A percentile compares a stretch with the other conserved stretches of the same genome.
Conservation (phyloP, 179 eudicot species). For the Sideroxylon spinosum region DNA sequence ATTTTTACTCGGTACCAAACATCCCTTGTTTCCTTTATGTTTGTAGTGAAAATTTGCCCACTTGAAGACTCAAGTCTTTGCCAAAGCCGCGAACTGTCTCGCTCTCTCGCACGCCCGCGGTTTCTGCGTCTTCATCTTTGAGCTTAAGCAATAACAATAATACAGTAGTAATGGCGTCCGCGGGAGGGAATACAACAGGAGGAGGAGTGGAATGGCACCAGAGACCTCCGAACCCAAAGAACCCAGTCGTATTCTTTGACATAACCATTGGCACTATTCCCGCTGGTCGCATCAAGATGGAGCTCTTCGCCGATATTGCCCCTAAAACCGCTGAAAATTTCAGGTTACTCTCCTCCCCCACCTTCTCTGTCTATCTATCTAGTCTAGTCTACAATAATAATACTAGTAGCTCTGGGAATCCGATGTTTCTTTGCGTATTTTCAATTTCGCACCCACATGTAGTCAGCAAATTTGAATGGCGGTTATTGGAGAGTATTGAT, state of each 20-base stretch:
- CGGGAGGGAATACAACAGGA: slow-evolving; percentile 16
- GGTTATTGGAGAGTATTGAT: too few species aligned
- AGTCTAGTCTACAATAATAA: too few species aligned
- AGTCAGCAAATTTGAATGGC: not conserved
- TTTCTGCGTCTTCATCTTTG: too few species aligned
- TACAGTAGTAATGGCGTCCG: slow-evolving; percentile 26
- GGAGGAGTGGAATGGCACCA: slow-evolving; percentile 85
- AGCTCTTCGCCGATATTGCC: slow-evolving; percentile 82
- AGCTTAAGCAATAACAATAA: too few species aligned
- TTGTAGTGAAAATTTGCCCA: too few species aligned
- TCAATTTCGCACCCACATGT: not conserved
- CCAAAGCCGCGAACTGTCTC: too few species aligned
- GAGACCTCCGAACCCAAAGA: slow-evolving; percentile 83
- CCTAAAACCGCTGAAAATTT: slow-evolving; percentile 91
- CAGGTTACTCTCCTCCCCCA: slow-evolving; percentile 30
- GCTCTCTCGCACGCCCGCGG: too few species aligned
- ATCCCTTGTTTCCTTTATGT: too few species aligned
- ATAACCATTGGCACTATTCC: slow-evolving; percentile 80
- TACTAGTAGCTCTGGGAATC: too few species aligned
- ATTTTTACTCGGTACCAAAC: too few species aligned
- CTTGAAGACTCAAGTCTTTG: too few species aligned
- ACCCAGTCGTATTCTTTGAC: slow-evolving; percentile 83
- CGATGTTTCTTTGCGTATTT: not conserved
- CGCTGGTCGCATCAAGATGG: slow-evolving; percentile 95
- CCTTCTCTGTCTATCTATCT: not conserved